Conservation (phyloP, 2,329 filamentous ascomycete species). For the Neopestalotiopsis rosae region DNA sequence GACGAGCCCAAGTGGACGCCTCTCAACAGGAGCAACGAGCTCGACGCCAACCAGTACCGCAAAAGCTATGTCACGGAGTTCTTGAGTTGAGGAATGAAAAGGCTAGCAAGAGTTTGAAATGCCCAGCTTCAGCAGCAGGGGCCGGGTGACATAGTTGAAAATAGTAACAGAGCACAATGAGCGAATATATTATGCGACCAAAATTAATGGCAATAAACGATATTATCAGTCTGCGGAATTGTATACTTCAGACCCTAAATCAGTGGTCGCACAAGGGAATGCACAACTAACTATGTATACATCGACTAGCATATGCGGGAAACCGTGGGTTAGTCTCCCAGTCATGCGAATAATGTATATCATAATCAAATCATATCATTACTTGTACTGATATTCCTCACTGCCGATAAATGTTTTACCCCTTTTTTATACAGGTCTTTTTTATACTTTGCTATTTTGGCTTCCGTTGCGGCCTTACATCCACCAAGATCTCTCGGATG, state of each 20-base stretch:
- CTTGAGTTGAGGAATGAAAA: conserved; percentile 11
- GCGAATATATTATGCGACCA: not conserved
- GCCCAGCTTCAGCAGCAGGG: not conserved
- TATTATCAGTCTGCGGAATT: not conserved
- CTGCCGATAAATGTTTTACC: not conserved
- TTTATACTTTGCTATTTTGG: not conserved
- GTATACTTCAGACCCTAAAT: not conserved
- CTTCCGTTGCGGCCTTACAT: not conserved
- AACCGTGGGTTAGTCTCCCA: not conserved
- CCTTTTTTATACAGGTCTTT: not conserved
- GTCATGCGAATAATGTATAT: not conserved
- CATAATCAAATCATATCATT: not conserved
- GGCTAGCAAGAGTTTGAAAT: not conserved
- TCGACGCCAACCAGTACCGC: conserved; percentile 80
- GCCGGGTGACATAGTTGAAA: not conserved
- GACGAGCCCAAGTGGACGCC: conserved; percentile 99
- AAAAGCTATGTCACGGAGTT: conserved; percentile 73
- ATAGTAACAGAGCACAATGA: not conserved
- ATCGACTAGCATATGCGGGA: not conserved
- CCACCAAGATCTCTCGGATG: not conserved
- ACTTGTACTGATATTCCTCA: not conserved
- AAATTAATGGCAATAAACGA: not conserved
- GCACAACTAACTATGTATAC: not conserved
- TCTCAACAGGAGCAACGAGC: conserved; percentile 77
- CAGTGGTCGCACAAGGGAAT: not conserved